These are phyloP conservation scores for Termitomyces sp. DNA, from an alignment of 768 basidiomycete species.

Conservation along the genomic window DNA sequence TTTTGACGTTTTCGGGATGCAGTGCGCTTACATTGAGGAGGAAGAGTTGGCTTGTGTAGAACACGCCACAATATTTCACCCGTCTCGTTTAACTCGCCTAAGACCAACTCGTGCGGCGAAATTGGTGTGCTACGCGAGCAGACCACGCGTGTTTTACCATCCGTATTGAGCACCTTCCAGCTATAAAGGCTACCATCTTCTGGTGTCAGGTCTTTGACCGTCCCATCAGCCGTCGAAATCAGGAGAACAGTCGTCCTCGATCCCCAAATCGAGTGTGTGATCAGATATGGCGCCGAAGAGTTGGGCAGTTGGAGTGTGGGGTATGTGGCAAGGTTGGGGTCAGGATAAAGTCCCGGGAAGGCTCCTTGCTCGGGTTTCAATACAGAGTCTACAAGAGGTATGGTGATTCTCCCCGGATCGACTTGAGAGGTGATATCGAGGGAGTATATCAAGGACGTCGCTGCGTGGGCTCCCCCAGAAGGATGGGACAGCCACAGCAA, in stretches of 20 bases:
- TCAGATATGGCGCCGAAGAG: constrained; percentile 22
- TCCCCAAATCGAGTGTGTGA: constrained; percentile 49
- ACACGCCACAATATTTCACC: constrained; percentile 29
- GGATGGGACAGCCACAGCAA: constrained; percentile 53
- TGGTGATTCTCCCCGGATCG: constrained; percentile 6
- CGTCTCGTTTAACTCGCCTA: constrained; percentile 31
- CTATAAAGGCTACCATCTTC: constrained; percentile 32
- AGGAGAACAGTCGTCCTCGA: constrained; percentile 47
- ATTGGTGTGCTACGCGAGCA: constrained; percentile 45
- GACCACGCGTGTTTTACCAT: constrained; percentile 36
- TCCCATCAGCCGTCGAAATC: constrained; percentile 36
- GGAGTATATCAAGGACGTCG: constrained; percentile 45
- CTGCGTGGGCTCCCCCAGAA: constrained; percentile 55
- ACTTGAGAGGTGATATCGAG: constrained; percentile 28
- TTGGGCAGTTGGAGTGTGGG: constrained; percentile 30
- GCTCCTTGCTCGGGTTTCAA: constrained; percentile 28
- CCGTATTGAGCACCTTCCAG: constrained; percentile 50
- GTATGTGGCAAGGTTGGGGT: constrained; percentile 36
- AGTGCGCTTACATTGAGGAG: constrained; percentile 31
- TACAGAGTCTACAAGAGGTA: constrained; percentile 36
- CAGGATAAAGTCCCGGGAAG: constrained; percentile 64
- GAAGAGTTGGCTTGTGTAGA: constrained; percentile 37
- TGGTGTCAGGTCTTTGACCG: constrained; percentile 39
- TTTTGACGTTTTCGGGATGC: not conserved
- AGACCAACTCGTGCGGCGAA: constrained; percentile 42